Percentiles rank a stretch among this genome's conserved stretches.
These are phyloP conservation scores for Polygonum aviculare DNA, from an alignment of 148 eudicot genomes.

Conservation along the genomic window DNA sequence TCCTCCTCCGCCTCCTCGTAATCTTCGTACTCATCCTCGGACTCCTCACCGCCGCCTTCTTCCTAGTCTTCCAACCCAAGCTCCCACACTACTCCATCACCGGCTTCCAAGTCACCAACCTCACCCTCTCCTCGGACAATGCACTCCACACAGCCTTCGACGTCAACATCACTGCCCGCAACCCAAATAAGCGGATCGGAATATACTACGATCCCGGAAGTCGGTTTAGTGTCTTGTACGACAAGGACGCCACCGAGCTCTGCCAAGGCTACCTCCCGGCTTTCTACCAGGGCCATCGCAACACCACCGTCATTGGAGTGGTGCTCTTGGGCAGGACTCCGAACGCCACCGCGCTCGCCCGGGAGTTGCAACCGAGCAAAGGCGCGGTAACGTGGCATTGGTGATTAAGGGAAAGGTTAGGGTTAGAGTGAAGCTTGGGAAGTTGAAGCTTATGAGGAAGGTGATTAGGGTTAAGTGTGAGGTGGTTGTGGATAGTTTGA, in stretches of 20 bases:
- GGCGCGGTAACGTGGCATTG: neutral
- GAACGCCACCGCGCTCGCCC: neutral
- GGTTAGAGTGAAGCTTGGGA: neutral
- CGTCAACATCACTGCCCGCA: neutral
- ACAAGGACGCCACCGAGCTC: neutral
- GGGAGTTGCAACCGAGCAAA: neutral
- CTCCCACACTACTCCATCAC: neutral
- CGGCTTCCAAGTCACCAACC: neutral
- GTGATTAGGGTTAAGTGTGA: neutral
- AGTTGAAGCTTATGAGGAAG: neutral
- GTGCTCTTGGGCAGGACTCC: neutral
- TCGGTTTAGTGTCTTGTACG: neutral
- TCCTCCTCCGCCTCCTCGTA: neutral
- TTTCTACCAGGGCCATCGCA: neutral
- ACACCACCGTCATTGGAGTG: neutral
- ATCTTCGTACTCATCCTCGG: neutral
- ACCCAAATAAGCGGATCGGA: neutral
- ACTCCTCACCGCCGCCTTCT: neutral
- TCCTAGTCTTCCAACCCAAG: neutral
- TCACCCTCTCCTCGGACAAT: neutral
- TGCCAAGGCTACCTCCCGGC: neutral
- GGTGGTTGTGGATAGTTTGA: neutral
- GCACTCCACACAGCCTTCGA: neutral
- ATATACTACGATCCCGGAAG: neutral
- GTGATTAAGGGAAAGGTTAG: neutral